A percentile compares a stretch with the other conserved stretches of the same genome.
These are phyloP conservation scores for Leccinellum albellum DNA, from an alignment of 768 basidiomycete species.

Conservation along the genomic window DNA sequence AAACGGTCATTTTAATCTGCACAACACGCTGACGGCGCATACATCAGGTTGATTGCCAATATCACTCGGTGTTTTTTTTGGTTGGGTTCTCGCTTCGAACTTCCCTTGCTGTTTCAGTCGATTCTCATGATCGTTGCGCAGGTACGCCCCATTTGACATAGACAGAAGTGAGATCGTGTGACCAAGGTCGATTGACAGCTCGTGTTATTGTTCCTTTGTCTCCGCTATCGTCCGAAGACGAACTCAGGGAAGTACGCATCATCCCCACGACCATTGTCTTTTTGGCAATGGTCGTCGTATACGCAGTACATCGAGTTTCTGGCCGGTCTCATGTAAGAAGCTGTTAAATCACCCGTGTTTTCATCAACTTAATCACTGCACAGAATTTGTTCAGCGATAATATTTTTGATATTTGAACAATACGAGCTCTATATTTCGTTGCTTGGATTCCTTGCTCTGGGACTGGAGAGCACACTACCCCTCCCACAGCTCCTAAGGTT, in stretches of 20 bases:
- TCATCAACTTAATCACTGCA: slow-evolving; percentile 5
- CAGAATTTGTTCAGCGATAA: slow-evolving; percentile 64
- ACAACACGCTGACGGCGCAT: slow-evolving; percentile 8
- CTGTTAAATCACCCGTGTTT: slow-evolving; percentile 3
- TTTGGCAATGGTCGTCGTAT: slow-evolving; percentile 86
- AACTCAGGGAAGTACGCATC: slow-evolving; percentile 56
- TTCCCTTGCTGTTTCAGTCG: slow-evolving; percentile 74
- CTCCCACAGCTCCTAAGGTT: slow-evolving; percentile 81
- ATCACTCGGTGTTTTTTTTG: slow-evolving; percentile 90
- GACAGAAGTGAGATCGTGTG: slow-evolving; percentile 15
- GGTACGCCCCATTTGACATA: slow-evolving; percentile 37
- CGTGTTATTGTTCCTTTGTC: slow-evolving; percentile 77
- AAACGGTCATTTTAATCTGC: neutral
- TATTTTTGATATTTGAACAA: slow-evolving; percentile 70
- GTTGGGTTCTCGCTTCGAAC: slow-evolving; percentile 77
- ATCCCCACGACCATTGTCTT: slow-evolving; percentile 65
- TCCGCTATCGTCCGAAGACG: slow-evolving; percentile 58
- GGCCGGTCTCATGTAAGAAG: slow-evolving; percentile 64
- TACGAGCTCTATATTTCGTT: slow-evolving; percentile 55
- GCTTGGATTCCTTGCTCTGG: slow-evolving; percentile 75
- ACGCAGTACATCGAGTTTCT: slow-evolving; percentile 80
- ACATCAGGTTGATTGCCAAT: slow-evolving; percentile 67
- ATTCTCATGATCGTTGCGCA: slow-evolving; percentile 83
- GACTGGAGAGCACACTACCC: slow-evolving; percentile 83
- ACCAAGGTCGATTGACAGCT: slow-evolving; percentile 44